phyloP scores from a whole-genome alignment of 2,329 filamentous ascomycete species.

The Trichoderma pleuroti region DNA sequence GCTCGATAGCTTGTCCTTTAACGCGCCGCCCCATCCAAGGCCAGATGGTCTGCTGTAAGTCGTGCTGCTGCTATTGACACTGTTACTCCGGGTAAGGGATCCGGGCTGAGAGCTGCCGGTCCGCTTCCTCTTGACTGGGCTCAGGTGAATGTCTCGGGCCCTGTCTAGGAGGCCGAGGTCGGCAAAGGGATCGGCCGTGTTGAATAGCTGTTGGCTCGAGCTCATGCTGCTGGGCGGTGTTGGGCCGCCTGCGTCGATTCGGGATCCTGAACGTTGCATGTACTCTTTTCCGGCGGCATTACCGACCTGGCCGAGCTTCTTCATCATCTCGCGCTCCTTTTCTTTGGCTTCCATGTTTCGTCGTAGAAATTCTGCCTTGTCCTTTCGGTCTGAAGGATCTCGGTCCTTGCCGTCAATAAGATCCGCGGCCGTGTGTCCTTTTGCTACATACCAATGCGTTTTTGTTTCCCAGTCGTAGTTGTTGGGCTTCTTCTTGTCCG shows the following conservation, averaged over 20 bases:
- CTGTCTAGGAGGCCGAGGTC: conserved; percentile 32
- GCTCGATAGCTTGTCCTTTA: conserved; percentile 54
- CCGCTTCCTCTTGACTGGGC: conserved; percentile 60
- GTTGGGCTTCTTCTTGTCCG: conserved; percentile 26
- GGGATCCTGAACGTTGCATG: conserved; percentile 47
- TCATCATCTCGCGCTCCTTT: conserved; percentile 69
- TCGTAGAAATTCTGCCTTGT: conserved; percentile 63
- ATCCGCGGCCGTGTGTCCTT: conserved; percentile 52
- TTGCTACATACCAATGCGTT: conserved; percentile 52
- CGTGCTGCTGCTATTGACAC: conserved; percentile 15
- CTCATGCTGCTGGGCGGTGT: conserved; percentile 19
- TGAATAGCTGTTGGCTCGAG: not conserved
- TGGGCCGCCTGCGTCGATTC: not conserved
- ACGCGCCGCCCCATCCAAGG: conserved; percentile 56
- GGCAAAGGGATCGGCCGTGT: conserved; percentile 24
- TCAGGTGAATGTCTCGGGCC: conserved; percentile 51
- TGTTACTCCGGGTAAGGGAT: conserved; percentile 27
- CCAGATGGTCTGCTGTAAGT: conserved; percentile 23
- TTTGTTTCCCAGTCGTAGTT: conserved; percentile 58
- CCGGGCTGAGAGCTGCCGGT: conserved; percentile 44
- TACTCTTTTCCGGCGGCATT: conserved; percentile 68
- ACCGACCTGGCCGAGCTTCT: conserved; percentile 61
- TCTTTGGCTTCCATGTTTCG: conserved; percentile 63
- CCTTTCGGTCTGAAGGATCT: conserved; percentile 55
- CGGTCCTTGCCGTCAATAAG: conserved; percentile 63